A percentile compares a stretch with the other conserved stretches of the same genome.
phyloP scores from a whole-genome alignment of 192 early-diverging fungal genomes.

The Backusella morwellensis region DNA sequence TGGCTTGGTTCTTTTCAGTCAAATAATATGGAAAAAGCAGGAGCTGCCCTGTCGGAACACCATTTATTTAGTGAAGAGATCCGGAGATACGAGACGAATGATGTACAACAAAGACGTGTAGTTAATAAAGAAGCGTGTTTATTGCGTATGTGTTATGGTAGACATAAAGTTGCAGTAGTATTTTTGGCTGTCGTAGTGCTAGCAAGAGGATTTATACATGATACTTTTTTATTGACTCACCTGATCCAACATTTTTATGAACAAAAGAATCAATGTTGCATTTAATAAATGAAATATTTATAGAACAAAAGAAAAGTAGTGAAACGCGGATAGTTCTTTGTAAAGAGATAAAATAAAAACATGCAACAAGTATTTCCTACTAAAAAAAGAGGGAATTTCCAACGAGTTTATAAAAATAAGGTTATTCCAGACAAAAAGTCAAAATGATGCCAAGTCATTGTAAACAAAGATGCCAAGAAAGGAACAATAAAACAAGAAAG shows the following conservation, averaged over 20 bases:
- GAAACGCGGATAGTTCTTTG: background rate
- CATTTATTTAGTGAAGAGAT: background rate
- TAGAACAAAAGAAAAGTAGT: background rate
- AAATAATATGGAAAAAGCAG: no score
- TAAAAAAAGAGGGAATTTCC: background rate
- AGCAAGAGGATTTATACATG: background rate
- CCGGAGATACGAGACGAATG: background rate
- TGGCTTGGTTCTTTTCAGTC: no score
- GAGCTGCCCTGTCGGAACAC: background rate
- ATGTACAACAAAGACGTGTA: background rate
- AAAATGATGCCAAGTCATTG: background rate
- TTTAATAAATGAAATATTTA: background rate
- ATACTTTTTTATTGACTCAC: background rate
- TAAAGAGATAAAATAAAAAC: background rate
- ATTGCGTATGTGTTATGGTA: background rate
- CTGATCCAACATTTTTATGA: background rate
- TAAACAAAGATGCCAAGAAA: background rate
- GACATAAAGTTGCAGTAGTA: background rate
- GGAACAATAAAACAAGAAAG: background rate
- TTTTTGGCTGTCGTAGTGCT: background rate
- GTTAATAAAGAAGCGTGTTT: background rate
- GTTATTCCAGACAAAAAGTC: background rate
- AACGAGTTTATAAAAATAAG: background rate
- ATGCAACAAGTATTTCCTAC: background rate
- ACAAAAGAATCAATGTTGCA: background rate